Base-by-base conservation (phyloP, 2,329 filamentous ascomycete species). In the Mariannaea sp. region DNA sequence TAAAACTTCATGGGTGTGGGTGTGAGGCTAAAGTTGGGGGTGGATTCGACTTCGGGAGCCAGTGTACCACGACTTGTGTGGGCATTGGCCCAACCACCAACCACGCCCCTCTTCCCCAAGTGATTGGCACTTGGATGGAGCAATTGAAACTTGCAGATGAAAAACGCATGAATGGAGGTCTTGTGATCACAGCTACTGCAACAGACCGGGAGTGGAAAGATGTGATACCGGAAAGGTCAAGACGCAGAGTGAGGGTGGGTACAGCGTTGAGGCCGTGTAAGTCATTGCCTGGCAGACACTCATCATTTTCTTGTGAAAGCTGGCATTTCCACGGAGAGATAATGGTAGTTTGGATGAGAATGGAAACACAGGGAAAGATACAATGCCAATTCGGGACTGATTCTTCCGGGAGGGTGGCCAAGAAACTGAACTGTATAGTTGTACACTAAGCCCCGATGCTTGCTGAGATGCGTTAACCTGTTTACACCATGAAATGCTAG, bases 1-100 rank as follows among this genome's bases (percentile, higher is more conserved):
- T 53, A 52, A 58, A 44, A 55, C 45, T 35, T 24, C 26, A 33
- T 43, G 39, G 48, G 54, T 51, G 47, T 51, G 47, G 44, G 57
- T 39, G 55, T 56, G 59, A 61, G 55, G 57, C 59, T 60, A 60
- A 59, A 58, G 59, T 66, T 66, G 64, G 64, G 64, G 64, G 64
- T 66, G 64, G 64, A 43, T 66, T 66, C 64, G 30, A 35, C 40
- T 56, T 52, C 61, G 58, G 49, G 59, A 60, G 61, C 61, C 61
- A 66, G 59, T 66, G 61, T 55, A 55, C 58, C 53, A 53, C 33
- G 29, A 38, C 40, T 42, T 42, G 62, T 48, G 55, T 57, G 55
- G 61, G 60, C 56, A 66, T 66, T 66, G 61, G 64, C 49, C 58
- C 60, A 48, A 55, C 40, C n/a, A n/a, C n/a, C n/a, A n/a, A n/a